Percentiles rank a stretch among this genome's conserved stretches.
These are phyloP conservation scores for Mortierella sp. DNA, from an alignment of 371 early-diverging fungal species.

Conservation along the genomic window DNA sequence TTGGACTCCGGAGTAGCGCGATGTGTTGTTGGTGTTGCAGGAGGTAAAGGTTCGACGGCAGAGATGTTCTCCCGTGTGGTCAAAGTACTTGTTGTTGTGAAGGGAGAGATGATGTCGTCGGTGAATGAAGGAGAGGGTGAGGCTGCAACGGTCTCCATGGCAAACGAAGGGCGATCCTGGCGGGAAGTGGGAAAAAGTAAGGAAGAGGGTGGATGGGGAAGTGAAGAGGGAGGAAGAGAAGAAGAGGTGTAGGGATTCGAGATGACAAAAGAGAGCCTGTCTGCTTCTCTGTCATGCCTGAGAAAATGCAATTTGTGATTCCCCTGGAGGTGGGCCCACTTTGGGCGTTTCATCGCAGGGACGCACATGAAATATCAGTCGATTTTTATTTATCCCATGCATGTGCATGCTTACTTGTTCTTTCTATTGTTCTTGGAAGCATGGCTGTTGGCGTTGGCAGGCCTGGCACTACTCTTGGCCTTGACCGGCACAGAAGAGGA, in stretches of 20 bases:
- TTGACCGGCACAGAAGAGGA: background rate
- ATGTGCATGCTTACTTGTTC: constrained; percentile 19
- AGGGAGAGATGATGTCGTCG: background rate
- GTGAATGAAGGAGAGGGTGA: background rate
- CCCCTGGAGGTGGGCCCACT: background rate
- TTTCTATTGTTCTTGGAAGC: background rate
- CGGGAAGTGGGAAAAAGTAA: background rate
- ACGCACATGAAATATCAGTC: background rate
- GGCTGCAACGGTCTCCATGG: background rate
- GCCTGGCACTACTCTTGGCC: background rate
- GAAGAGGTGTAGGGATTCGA: background rate
- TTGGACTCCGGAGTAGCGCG: constrained; percentile 5
- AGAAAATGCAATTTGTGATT: constrained; percentile 10
- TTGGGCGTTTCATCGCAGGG: constrained; percentile 8
- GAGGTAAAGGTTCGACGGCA: background rate
- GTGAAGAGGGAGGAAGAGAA: background rate
- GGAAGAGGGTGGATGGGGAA: background rate
- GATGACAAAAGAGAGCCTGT: background rate
- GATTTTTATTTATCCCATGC: background rate
- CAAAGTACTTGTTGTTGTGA: background rate
- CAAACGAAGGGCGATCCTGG: background rate
- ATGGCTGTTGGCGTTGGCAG: background rate
- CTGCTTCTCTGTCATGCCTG: background rate
- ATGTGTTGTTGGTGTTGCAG: background rate
- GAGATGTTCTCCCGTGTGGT: background rate